Evolutionary conservation across 257 asterid genomes (phyloP).

Genomic region (Nicotiana benthamiana): DNA sequence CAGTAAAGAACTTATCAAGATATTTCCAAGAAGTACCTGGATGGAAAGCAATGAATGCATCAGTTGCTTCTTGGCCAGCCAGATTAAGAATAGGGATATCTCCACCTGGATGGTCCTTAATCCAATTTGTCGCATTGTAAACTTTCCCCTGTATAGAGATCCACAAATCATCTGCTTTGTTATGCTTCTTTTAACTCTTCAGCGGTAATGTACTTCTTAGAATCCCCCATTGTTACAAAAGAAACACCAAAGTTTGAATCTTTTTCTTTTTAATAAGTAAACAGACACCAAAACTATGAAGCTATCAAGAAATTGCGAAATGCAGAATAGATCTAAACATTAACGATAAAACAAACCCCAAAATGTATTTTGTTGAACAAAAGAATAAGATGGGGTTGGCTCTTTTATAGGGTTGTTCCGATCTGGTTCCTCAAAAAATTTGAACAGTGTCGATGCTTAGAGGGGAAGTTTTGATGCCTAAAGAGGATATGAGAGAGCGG

Average conservation of each 20-base stretch:
- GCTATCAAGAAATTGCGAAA: not conserved
- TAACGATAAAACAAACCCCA: not conserved
- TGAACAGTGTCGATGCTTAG: no score
- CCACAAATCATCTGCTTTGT: constrained; percentile 32
- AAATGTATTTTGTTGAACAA: not conserved
- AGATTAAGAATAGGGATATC: constrained; percentile 26
- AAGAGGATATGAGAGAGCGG: no score
- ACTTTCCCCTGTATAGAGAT: constrained; percentile 35
- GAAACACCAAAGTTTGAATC: not conserved
- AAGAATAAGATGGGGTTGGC: not conserved
- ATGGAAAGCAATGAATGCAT: constrained; percentile 46
- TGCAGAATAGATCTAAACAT: not conserved
- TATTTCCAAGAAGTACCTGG: constrained; percentile 41
- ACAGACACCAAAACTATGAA: not conserved
- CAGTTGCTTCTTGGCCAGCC: constrained; percentile 43
- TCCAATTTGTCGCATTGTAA: constrained; percentile 35
- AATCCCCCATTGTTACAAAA: not conserved
- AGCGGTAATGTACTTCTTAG: constrained; percentile 23
- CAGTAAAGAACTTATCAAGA: constrained; percentile 33
- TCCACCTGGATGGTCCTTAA: constrained; percentile 41
- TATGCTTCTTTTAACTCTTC: constrained; percentile 33
- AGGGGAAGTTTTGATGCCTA: no score
- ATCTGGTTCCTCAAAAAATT: not conserved
- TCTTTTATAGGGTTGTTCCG: not conserved
- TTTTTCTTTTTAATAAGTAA: not conserved